Evolutionary conservation across 495 filamentous ascomycete species (phyloP).

Genomic region (Podospora pseudocomata): DNA sequence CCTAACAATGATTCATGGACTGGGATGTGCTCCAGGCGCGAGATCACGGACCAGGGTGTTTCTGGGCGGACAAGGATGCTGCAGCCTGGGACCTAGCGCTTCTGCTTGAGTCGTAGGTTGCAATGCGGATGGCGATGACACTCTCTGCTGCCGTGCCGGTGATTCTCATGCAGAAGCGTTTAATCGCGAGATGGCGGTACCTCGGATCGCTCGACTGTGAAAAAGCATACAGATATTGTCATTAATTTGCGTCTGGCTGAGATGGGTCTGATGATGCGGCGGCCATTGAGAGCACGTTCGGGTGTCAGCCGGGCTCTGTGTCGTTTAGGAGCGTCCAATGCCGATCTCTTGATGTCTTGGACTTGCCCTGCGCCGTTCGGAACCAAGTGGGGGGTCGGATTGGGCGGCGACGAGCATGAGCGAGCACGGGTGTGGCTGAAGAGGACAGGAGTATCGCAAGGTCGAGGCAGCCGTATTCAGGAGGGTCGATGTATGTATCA

Average conservation of each 20-base stretch:
- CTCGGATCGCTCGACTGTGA: neutral
- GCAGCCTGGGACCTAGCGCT: constrained; percentile 12
- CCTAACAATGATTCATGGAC: neutral
- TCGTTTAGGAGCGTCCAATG: neutral
- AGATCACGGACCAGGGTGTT: neutral
- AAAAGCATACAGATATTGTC: neutral
- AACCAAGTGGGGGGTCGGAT: neutral
- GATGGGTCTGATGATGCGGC: constrained; percentile 3
- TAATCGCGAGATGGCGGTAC: neutral
- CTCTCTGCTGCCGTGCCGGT: neutral
- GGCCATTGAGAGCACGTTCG: neutral
- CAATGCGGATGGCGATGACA: neutral
- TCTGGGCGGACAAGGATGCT: constrained; percentile 10
- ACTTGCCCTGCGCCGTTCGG: neutral
- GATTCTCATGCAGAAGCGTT: neutral
- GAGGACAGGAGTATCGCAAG: neutral
- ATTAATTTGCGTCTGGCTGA: constrained; percentile 7
- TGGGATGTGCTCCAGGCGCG: neutral
- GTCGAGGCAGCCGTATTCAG: neutral
- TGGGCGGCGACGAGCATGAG: neutral
- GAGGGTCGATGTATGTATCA: neutral
- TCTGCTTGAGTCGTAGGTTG: constrained; percentile 1
- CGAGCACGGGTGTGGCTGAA: neutral
- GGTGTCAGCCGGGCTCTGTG: neutral
- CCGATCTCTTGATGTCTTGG: neutral